Percentiles rank a stretch among this genome's conserved stretches.
These are phyloP conservation scores for Glycine soja DNA, from an alignment of 306 rosid species.

Conservation along the genomic window DNA sequence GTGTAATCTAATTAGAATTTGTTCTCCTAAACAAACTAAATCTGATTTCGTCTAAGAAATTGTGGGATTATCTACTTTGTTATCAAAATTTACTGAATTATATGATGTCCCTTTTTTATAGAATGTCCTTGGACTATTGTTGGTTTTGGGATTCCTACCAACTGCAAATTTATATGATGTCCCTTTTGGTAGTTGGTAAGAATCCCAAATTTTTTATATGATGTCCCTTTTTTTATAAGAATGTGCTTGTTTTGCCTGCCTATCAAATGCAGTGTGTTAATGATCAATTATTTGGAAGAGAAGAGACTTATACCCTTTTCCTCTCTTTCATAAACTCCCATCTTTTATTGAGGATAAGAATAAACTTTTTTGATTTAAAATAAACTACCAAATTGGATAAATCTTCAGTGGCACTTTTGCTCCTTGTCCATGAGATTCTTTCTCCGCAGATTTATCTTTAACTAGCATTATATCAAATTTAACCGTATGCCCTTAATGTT, in stretches of 20 bases:
- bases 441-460: neutral
- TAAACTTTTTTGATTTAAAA: neutral
- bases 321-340: neutral
- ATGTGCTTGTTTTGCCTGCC: neutral
- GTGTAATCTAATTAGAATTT: too few species aligned
- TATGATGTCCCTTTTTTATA: too few species aligned
- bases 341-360: too few species aligned
- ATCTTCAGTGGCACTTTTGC: neutral
- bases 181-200: too few species aligned
- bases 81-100: too few species aligned
- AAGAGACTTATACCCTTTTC: neutral
- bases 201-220: neutral
- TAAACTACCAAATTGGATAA: neutral
- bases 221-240: neutral
- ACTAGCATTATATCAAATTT: neutral
- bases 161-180: too few species aligned
- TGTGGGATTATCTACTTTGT: too few species aligned
- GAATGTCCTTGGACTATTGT: too few species aligned
- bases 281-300: slow-evolving; percentile 16
- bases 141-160: too few species aligned
- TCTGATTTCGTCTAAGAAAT: too few species aligned
- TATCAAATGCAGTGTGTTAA: slow-evolving; percentile 8
- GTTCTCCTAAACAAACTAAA: too few species aligned
- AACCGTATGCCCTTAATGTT: neutral
- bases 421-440: neutral